Base-by-base conservation (phyloP, 2,329 filamentous ascomycete genomes). In the Fusarium sp. region DNA sequence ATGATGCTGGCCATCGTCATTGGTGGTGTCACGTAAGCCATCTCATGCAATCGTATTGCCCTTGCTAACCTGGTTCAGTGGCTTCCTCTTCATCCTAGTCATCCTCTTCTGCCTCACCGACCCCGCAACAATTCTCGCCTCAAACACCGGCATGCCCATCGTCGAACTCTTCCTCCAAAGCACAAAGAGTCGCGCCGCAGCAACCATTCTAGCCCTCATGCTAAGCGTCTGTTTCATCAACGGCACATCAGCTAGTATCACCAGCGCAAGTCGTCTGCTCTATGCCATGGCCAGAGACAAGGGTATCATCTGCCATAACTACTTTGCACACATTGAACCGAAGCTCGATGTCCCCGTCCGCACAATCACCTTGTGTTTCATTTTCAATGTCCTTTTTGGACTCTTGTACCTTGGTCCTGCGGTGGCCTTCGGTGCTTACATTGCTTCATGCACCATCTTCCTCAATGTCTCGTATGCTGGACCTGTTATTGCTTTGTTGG, bases 91-190 rank as follows among this genome's bases (percentile, higher is more conserved):
- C 38, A 82, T 84, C 25, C 62, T 84, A 0, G 82, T 84, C 6
- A 82, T 84, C 18, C 76, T 84, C 7, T 85, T 84, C 76, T 83
- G 79, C 58, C 75, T 84, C 13, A 79, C 76, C 4, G 82, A 85
- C 59, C 79, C 79, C 17, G 74, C 76, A 6, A 78, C 78, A 1
- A 75, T 84, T 8, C 65, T 84, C 4, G 60, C 65, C 0, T 80
- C 83, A 0, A 70, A 79, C 7, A 85, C 84, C 0, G 82, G 83
- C 6, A 84, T 86, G 79, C 84, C 85, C 3, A 84, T 86, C 39
- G 77, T 83, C 20, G 84, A 86, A 58, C 76, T 87, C 11, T 81
- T 85, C 52, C 76, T 83, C 7, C 84, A 84, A 50, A 81, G 80
- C 1, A 86, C 84, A 0, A 76, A 80, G 4, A 84, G 76, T 44